Evolutionary conservation across 2,329 filamentous ascomycete genomes (phyloP).

Genomic region (Talaromyces atroroseus): DNA sequence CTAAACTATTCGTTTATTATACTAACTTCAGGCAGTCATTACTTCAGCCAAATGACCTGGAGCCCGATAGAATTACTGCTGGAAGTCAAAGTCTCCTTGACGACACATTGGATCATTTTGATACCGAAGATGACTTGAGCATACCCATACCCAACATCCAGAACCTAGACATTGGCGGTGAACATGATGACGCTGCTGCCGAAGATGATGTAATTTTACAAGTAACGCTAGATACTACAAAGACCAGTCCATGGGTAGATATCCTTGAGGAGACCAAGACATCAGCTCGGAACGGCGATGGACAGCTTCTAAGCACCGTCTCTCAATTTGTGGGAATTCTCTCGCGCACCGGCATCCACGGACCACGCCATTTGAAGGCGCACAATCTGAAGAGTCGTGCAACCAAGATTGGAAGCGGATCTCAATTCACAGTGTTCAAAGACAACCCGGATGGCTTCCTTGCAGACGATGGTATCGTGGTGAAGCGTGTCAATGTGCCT

Average conservation of each 20-base stretch:
- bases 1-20: too few species aligned
- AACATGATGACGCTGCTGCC: background rate
- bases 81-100: conserved; percentile 3
- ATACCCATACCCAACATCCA: conserved; percentile 1
- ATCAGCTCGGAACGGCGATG: conserved; percentile 23
- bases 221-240: background rate
- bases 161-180: conserved; percentile 14
- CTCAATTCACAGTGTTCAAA: conserved; percentile 25
- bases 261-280: conserved; percentile 22
- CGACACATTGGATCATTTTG: background rate
- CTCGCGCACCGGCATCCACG: conserved; percentile 22
- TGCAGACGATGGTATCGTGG: conserved; percentile 20
- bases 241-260: conserved; percentile 15
- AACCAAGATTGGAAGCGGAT: conserved; percentile 22
- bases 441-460: conserved; percentile 13
- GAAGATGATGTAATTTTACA: background rate
- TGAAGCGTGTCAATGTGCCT: conserved; percentile 25
- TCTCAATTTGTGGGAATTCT: conserved; percentile 25
- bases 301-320: conserved; percentile 20
- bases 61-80: background rate
- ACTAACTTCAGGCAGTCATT: too few species aligned
- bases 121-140: background rate
- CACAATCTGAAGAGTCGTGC: conserved; percentile 20
- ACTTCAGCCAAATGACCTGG: background rate
- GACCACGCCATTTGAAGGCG: conserved; percentile 20